Evolutionary conservation across 257 asterid species (phyloP), one percentile per base, ranked within the genome.

Genomic region (Solanum dulcamara): DNA sequence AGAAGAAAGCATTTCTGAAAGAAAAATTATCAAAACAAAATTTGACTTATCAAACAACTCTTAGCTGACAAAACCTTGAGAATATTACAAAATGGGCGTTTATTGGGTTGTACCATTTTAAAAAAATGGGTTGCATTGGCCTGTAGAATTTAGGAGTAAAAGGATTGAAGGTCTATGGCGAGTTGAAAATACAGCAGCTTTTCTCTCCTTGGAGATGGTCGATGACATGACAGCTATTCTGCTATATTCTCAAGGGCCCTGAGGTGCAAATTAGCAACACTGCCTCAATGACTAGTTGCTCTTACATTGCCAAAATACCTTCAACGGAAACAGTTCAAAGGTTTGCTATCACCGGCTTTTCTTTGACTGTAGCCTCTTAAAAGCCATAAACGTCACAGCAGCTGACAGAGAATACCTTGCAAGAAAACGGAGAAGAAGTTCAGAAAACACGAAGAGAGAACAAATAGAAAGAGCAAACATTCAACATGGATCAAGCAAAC

Each of bases 331-430:
- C 15, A 28, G 40, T 28, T 46, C 62, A 26, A 46, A 50, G 81
- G 81, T 28, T 24, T 46, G 30, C 90, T 89, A 93, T 88, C 92
- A 86, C 88, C 89, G 86, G 85, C 83, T 91, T 90, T 88, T 90
- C 89, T 86, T 89, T 4, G 92, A 93, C 84, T 92, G 91, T 40
- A 97, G 91, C 88, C 98, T 94, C 91, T 92, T 93, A 83, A 89
- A 85, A 83, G 99, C 99, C 98, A 97, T 95, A 89, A 89, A 93
- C 17, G 98, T 93, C 64, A 97, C 98, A 50, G 99, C 98, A 68
- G 95, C 97, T n/a, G 98, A 97, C 48, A 97, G 91, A 83, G 99
- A 90, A 88, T 97, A 95, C 99, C 98, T 96, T 13, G 87, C 92
- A 87, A 71, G 83, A 75, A 44, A 84, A 6, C 30, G 84, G 32